These are phyloP conservation scores for Monilinia fructicola DNA, from an alignment of 2,329 filamentous ascomycete genomes.

Conservation along the genomic window DNA sequence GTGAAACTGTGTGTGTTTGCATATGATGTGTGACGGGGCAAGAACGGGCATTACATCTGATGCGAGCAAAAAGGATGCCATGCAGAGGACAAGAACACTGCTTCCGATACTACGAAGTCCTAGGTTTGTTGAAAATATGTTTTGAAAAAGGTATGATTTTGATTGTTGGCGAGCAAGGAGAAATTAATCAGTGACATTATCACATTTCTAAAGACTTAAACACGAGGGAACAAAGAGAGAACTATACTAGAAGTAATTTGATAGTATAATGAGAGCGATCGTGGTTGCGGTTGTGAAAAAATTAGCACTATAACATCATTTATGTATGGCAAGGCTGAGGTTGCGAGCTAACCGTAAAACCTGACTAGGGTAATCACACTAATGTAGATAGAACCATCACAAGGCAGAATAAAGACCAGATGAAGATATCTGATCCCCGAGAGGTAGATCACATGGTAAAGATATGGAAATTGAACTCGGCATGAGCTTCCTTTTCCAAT, in stretches of 20 bases:
- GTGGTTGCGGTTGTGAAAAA: too few relatives aligned
- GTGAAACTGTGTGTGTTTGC: background rate
- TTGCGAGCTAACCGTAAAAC: too few relatives aligned
- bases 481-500: too few relatives aligned
- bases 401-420: background rate
- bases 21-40: slow-evolving; percentile 4
- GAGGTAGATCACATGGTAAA: too few relatives aligned
- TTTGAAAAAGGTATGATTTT: background rate
- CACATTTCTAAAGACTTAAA: background rate
- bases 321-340: background rate
- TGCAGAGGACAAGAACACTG: background rate
- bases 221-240: background rate
- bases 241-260: background rate
- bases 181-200: background rate
- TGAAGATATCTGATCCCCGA: background rate
- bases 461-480: background rate
- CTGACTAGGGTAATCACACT: background rate
- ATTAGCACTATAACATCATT: background rate
- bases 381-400: too few relatives aligned
- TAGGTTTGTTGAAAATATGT: background rate
- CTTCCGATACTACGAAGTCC: background rate
- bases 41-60: background rate
- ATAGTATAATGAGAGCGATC: background rate
- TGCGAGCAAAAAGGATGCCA: background rate
- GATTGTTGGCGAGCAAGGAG: background rate